A percentile compares a stretch with the other conserved stretches of the same genome.
These are phyloP conservation scores for Podila minutissima DNA, from an alignment of 192 early-diverging fungal species.

Conservation along the genomic window DNA sequence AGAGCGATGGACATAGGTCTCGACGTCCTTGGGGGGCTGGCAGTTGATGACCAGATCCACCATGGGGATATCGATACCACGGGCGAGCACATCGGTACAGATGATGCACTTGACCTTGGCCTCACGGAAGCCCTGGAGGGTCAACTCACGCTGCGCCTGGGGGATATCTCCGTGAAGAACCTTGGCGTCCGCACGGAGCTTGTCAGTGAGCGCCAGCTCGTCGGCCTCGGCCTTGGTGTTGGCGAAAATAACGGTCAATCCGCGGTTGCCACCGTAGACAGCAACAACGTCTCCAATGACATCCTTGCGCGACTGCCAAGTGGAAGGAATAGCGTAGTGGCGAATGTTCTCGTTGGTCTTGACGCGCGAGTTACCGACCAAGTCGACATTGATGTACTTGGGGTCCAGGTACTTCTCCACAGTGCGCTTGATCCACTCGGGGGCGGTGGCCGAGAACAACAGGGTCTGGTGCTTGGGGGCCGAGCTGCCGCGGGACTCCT, in stretches of 20 bases:
- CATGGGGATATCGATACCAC: constrained; percentile 96
- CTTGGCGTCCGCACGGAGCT: constrained; percentile 77
- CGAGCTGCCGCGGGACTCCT: constrained; percentile 53
- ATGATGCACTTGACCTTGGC: constrained; percentile 88
- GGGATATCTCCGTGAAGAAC: constrained; percentile 89
- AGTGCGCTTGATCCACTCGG: constrained; percentile 79
- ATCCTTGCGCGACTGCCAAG: constrained; percentile 90
- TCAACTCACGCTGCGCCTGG: constrained; percentile 79
- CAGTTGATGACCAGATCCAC: constrained; percentile 98
- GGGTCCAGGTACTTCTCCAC: constrained; percentile 65
- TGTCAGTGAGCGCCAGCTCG: constrained; percentile 80
- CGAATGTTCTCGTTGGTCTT: constrained; percentile 90
- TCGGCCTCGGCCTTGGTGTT: constrained; percentile 93
- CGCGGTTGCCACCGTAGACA: constrained; percentile 81
- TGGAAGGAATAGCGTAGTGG: constrained; percentile 86
- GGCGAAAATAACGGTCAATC: constrained; percentile 93
- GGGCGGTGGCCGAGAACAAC: constrained; percentile 87
- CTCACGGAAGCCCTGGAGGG: constrained; percentile 87
- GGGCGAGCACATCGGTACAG: constrained; percentile 94
- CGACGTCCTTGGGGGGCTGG: constrained; percentile 93
- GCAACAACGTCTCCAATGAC: constrained; percentile 95
- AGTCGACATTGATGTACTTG: constrained; percentile 78
- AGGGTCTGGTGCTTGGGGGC: constrained; percentile 72
- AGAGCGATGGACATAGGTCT: constrained; percentile 95
- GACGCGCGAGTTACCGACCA: constrained; percentile 85